Conservation (phyloP, 108 stramenopile genomes). For the Fragilariopsis cylindrus region DNA sequence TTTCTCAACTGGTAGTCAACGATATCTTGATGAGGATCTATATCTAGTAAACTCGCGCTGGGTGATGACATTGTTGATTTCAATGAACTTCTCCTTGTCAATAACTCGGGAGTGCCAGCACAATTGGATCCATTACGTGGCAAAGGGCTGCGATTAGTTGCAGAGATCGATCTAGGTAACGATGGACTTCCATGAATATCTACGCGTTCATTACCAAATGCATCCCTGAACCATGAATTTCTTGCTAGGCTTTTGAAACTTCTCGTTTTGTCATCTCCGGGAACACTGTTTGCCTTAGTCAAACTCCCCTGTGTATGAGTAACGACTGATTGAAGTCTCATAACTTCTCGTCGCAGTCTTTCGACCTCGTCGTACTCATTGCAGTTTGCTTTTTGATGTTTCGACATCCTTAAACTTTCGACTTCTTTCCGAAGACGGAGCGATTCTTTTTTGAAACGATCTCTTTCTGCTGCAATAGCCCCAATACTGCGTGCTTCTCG, state of each 20-base stretch:
- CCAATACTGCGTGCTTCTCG: conserved; percentile 56
- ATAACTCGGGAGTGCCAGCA: background rate
- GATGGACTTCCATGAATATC: background rate
- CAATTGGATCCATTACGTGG: background rate
- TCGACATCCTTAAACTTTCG: conserved; percentile 22
- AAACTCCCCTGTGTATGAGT: conserved; percentile 5
- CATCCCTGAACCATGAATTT: background rate
- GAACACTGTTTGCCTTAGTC: background rate
- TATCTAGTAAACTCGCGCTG: conserved; percentile 7
- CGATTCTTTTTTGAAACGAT: conserved; percentile 57
- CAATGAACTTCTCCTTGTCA: background rate
- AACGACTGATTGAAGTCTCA: conserved; percentile 24
- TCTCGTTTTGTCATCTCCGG: background rate
- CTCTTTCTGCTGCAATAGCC: conserved; percentile 51
- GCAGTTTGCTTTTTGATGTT: background rate
- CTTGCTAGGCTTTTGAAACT: background rate
- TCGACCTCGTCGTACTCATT: conserved; percentile 35
- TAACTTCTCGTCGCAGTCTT: conserved; percentile 40
- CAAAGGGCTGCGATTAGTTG: background rate
- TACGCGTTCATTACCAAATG: background rate
- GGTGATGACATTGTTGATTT: background rate
- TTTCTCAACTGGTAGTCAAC: background rate
- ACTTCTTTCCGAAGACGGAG: conserved; percentile 52
- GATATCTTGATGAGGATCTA: background rate
- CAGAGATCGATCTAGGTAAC: background rate